Evolutionary conservation across 139 green algal genomes (phyloP), one percentile per base, ranked within the genome.

Genomic region (Coelastrella sp.): DNA sequence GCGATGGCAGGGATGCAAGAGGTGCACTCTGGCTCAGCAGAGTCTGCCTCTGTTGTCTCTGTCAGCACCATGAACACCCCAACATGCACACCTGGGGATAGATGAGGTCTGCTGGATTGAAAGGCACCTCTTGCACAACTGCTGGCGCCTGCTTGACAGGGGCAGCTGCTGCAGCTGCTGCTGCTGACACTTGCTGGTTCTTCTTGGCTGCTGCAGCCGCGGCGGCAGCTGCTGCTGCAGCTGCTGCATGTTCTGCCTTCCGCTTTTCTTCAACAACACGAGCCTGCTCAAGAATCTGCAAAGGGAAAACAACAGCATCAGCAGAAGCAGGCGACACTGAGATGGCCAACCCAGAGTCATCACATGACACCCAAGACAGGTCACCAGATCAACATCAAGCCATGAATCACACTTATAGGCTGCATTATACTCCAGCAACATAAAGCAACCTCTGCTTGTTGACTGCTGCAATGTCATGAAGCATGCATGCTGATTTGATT

Each of bases 281-380:
- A 27, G 69, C 86, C 76, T 92, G 64, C 64, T 87, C 72, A 43
- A 93, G 78, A 67, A 93, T 76, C 68, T 86, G 67, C 64, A 40
- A 13, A 40, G 25, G 19, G 1, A 59, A 23, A 60, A 6, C 40
- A 63, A 8, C 2, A 41, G 8, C 3, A n/a, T n/a, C n/a, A n/a
- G n/a, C n/a, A n/a, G n/a, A n/a, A n/a, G n/a, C n/a, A n/a, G n/a
- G n/a, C n/a, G n/a, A n/a, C n/a, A n/a, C n/a, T n/a, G n/a, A n/a
- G n/a, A n/a, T n/a, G n/a, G n/a, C n/a, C n/a, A n/a, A n/a, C n/a
- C n/a, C 34, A 51, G 23, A 57, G 13, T 57, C 13, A 15, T 57
- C 48, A 57, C 48, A 57, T 57, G 48, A 15, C 48, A 2, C 17
- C 13, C 13, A 57, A 23, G 48, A 57, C 13, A n/a, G 1, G 1